Base-by-base conservation (phyloP, 1,284 basidiomycete genomes). In the Coriolopsis trogii region DNA sequence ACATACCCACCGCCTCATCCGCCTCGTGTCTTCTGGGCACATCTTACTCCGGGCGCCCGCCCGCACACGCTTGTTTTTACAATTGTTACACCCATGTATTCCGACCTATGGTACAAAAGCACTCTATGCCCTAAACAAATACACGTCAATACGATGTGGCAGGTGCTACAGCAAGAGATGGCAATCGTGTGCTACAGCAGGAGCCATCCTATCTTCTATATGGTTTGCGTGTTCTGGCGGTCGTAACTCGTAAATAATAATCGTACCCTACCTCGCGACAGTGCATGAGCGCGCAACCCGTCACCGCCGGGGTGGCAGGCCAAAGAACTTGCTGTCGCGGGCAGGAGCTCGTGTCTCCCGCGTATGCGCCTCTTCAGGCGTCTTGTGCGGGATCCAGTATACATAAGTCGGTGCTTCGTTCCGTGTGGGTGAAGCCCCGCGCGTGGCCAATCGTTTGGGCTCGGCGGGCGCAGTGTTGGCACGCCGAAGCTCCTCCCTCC, bases 221-320 rank as follows among this genome's bases (percentile, higher is more conserved):
- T n/a, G n/a, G n/a, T n/a, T n/a, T n/a, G n/a, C n/a, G n/a, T n/a
- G n/a, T n/a, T n/a, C n/a, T n/a, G n/a, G 12, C n/a, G 29, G 15
- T 40, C 39, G 28, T 41, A 31, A 50, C 43, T 58, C 56, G 45
- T 60, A 53, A 43, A 52, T 56, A 59, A 59, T 61, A 58, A 63
- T 60, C 59, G 59, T 62, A 49, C 37, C 31, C 47, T 44, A 21
- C 29, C 42, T 30, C 24, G 37, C n/a, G n/a, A n/a, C n/a, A n/a
- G n/a, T n/a, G n/a, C n/a, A n/a, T n/a, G n/a, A n/a, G n/a, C 39
- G 33, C 46, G 29, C 20, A n/a, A 28, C 57, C 51, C 43, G 53
- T 77, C 73, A 76, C 70, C 75, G 69, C 76, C 77, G 61, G 71
- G 77, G 74, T 64, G 77, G 75, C 41, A 69, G 72, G 52, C 76